Base-by-base conservation (phyloP, 208 protist species). In the Crithidia sp. region DNA sequence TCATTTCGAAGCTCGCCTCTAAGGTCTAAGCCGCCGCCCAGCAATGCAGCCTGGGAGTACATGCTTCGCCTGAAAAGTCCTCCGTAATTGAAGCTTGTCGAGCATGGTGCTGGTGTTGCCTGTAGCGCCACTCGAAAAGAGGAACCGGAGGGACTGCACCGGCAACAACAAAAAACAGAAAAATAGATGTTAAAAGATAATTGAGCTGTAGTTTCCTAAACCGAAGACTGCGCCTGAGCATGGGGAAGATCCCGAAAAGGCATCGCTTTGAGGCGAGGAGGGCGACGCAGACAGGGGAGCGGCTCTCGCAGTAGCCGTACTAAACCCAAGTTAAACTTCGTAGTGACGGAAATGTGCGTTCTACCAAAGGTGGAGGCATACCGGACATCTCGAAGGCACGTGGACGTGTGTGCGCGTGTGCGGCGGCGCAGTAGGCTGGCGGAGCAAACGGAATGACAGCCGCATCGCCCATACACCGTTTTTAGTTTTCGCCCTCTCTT, bases 1-100 rank as follows among this genome's bases (percentile, higher is more conserved):
- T 96, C 52, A 82, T 92, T 50, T 62, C 76, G 17, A 41, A 70
- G 39, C 82, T 96, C 36, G 76, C 83, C 37, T 82, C 91, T 10
- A 92, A 91, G 79, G 65, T 95, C 17, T 95, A 88, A 84, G 41
- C 28, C 28, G 28, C 28, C 28, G 28, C 28, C 28, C 28, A 19
- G 2, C 47, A 2, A 44, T 7, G 7, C 45, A 3, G 49, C 17
- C 19, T 50, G 19, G 50, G 12, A 28, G 28, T 28, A 1, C 28
- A 28, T 1, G 28, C 28, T 1, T 28, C 1, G 28, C 28, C 28
- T 0, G 28, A 28, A 1, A 28, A 2, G 0, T 28, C 28, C 28
- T 28, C 28, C 28, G 28, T 28, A 28, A 2, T 28, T 28, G 28
- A 28, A 28, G 28, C 28, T 28, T 28, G 28, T 28, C 28, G 28